Conservation (phyloP, 192 early-diverging fungal genomes). For the Coemansia biformis region DNA sequence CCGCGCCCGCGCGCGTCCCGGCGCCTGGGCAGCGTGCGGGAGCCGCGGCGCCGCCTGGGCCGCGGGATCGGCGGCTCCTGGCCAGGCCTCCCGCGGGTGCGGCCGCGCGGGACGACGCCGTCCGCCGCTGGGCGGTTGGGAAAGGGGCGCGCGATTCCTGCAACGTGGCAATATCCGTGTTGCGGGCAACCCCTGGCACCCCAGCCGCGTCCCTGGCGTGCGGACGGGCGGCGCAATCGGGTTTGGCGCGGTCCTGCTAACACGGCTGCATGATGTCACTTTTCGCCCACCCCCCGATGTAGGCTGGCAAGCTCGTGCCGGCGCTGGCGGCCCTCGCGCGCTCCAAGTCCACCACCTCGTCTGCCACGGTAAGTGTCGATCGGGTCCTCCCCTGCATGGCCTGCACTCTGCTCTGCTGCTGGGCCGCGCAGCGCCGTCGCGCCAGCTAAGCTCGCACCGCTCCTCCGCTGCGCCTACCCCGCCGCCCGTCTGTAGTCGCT, state of each 20-base stretch:
- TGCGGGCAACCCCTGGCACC: too few relatives aligned
- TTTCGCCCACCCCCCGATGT: neutral
- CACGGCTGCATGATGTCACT: neutral
- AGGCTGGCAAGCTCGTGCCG: constrained; percentile 37
- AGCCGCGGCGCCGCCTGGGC: too few relatives aligned
- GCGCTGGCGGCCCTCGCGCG: constrained; percentile 43
- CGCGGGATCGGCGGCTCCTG: too few relatives aligned
- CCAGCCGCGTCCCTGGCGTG: too few relatives aligned
- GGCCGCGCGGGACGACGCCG: too few relatives aligned
- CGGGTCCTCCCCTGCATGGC: neutral
- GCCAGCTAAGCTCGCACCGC: neutral
- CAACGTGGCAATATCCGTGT: constrained; percentile 42
- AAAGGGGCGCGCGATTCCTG: neutral
- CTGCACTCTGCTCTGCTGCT: neutral
- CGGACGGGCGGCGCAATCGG: too few relatives aligned
- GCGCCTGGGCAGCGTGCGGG: too few relatives aligned
- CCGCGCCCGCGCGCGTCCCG: too few relatives aligned
- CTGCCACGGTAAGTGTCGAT: constrained; percentile 53
- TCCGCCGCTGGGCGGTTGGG: too few relatives aligned
- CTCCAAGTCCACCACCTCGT: constrained; percentile 53
- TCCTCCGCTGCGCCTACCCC: neutral
- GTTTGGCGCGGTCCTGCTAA: too few relatives aligned
- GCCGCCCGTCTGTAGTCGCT: constrained; percentile 48
- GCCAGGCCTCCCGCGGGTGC: too few relatives aligned
- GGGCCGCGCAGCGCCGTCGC: neutral